These are phyloP conservation scores for Magnusiomyces suaveolens DNA, from an alignment of 1,139 yeast genomes.

Conservation along the genomic window DNA sequence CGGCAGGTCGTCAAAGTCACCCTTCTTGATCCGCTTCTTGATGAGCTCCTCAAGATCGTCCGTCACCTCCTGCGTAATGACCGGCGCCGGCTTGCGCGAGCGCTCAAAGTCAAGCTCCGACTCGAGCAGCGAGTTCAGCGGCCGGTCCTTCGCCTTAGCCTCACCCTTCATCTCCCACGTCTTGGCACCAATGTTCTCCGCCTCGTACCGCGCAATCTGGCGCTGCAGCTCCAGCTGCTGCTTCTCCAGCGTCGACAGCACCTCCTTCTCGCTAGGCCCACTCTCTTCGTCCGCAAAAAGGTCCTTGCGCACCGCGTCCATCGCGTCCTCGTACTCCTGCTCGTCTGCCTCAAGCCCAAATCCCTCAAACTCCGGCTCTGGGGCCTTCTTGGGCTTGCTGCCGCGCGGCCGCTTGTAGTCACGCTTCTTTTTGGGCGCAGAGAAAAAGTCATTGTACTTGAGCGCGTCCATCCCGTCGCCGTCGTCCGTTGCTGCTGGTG, in stretches of 20 bases:
- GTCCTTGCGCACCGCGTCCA: conserved; percentile 48
- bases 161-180: conserved; percentile 95
- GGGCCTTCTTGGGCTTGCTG: conserved; percentile 17
- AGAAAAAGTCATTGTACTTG: conserved; percentile 36
- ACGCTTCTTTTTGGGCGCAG: conserved; percentile 26
- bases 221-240: conserved; percentile 68
- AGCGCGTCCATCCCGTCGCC: conserved; percentile 8
- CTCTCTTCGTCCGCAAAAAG: conserved; percentile 42
- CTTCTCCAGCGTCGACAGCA: conserved; percentile 69
- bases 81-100: conserved; percentile 79
- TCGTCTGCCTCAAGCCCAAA: conserved; percentile 57
- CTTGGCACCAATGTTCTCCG: conserved; percentile 81
- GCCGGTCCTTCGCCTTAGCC: conserved; percentile 70
- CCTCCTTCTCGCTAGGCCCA: conserved; percentile 27
- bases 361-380: conserved; percentile 42
- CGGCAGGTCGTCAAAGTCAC: conserved; percentile 77
- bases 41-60: conserved; percentile 83
- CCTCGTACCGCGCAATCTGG: conserved; percentile 71
- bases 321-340: conserved; percentile 41
- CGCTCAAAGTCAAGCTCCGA: conserved; percentile 62
- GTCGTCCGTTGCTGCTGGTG: conserved; percentile 20
- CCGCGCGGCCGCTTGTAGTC: conserved; percentile 4
- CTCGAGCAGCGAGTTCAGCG: conserved; percentile 65
- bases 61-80: conserved; percentile 79
- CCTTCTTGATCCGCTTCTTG: conserved; percentile 62